phyloP scores from a whole-genome alignment of 2,329 filamentous ascomycete genomes.

The Penicillium psychrosexuale region DNA sequence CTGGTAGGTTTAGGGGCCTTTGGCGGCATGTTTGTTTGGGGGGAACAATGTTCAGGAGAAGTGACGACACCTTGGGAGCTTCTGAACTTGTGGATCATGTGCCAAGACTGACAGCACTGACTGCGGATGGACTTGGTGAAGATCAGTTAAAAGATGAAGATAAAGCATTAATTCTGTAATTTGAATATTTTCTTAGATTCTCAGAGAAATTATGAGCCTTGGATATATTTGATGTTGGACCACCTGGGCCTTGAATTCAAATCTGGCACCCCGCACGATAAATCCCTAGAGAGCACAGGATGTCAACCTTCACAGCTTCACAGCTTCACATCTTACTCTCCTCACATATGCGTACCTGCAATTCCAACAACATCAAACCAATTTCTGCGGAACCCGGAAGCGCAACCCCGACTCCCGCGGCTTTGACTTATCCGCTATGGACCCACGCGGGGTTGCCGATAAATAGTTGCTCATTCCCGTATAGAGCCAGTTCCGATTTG shows the following conservation, averaged over 20 bases:
- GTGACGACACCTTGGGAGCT: conserved; percentile 28
- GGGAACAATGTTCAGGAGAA: conserved; percentile 18
- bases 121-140: not conserved
- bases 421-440: conserved; percentile 13
- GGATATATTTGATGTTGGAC: not conserved
- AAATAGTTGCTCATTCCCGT: conserved; percentile 12
- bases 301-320: not conserved
- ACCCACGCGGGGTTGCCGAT: conserved; percentile 21
- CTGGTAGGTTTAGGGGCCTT: conserved; percentile 43
- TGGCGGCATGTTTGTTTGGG: conserved; percentile 30
- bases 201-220: not conserved
- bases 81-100: conserved; percentile 17
- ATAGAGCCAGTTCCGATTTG: not conserved
- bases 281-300: not conserved
- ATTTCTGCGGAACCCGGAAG: not conserved
- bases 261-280: not conserved
- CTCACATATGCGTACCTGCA: not conserved
- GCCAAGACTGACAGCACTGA: conserved; percentile 22
- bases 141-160: not conserved
- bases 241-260: not conserved
- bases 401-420: conserved; percentile 12
- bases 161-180: not conserved
- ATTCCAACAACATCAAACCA: not conserved
- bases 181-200: not conserved
- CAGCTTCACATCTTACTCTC: not conserved